These are phyloP conservation scores for Metschnikowia cubensis DNA, from an alignment of 805 yeast genomes.

Conservation along the genomic window DNA sequence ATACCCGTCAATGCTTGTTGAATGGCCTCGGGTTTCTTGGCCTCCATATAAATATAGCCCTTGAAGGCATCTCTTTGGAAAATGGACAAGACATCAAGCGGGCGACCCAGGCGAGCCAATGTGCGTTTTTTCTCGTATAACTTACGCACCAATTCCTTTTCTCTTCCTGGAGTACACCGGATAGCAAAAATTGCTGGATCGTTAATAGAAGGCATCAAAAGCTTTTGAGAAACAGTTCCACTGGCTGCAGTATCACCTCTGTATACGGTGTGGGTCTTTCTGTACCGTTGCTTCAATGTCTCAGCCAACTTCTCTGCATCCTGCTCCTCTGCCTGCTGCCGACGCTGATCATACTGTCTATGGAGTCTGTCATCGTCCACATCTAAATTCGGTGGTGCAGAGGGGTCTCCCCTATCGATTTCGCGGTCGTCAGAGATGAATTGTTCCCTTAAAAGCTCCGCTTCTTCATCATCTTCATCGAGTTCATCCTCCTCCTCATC, in stretches of 20 bases:
- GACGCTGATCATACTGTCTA: conserved; percentile 83
- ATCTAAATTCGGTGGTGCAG: conserved; percentile 20
- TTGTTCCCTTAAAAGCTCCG: conserved; percentile 81
- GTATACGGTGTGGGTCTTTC: conserved; percentile 78
- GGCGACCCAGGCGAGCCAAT: conserved; percentile 65
- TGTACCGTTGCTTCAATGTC: conserved; percentile 86
- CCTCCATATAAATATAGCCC: conserved; percentile 92
- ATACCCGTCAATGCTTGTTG: conserved; percentile 84
- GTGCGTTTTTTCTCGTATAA: conserved; percentile 80
- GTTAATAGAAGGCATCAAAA: conserved; percentile 89
- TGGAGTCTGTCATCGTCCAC: conserved; percentile 65
- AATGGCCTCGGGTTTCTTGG: conserved; percentile 88
- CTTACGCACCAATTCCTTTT: conserved; percentile 83
- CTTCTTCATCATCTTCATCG: conserved; percentile 86
- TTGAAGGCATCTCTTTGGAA: conserved; percentile 92
- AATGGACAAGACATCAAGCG: conserved; percentile 82
- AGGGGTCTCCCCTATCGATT: conserved; percentile 54
- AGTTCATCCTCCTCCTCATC: conserved; percentile 93
- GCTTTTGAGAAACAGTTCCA: conserved; percentile 78
- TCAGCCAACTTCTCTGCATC: conserved; percentile 94
- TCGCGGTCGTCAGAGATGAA: conserved; percentile 70
- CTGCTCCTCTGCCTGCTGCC: conserved; percentile 84
- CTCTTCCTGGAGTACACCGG: conserved; percentile 88
- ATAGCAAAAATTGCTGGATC: conserved; percentile 97
- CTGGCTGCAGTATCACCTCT: conserved; percentile 72